Base-by-base conservation (phyloP, 1,284 basidiomycete genomes). In the Tilletia walkeri region DNA sequence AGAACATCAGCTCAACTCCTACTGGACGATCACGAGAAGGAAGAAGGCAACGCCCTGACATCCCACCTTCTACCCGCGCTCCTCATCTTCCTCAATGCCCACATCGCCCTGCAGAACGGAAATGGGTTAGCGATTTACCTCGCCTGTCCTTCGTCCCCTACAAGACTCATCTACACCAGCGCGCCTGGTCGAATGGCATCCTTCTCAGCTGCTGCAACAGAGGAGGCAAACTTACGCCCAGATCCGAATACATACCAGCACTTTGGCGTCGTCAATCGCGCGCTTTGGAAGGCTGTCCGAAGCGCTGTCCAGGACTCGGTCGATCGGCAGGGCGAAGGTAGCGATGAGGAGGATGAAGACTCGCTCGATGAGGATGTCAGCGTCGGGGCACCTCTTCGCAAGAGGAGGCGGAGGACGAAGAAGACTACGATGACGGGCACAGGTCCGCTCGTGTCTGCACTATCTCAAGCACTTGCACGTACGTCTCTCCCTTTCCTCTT, bases 71-170 rank as follows among this genome's bases (percentile, higher is more conserved):
- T 63, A 6, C 59, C 59, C 36, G 34, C 59, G 4, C 36, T 96
- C 14, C 88, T 96, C 71, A 90, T 93, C 30, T 96, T 97, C 79
- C 86, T 95, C 76, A 98, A 99, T 79, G 89, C 94, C 0, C 94
- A 98, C 85, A 88, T 95, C 71, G 94, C 94, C 0, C 88, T 90
- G 76, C 89, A 91, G 74, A 91, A 95, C 85, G 93, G 95, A 79
- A 99, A 98, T 83, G 89, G 91, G 5, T 86, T 98, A 18, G 92
- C 94, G 3, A 91, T 98, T 59, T 96, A 94, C 82, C 95, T 90
- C 6, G 94, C 93, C 53, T 45, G n/a, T 6, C 63, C 53, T 2
- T 24, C 14, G 18, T 6, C 47, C 20, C 47, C 49, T 34, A 69
- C 54, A 18, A 68, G 70, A 39, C 75, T 78, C 12, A 70, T 78